phyloP scores from a whole-genome alignment of 1,284 basidiomycete genomes.

The Puccinia sorghi region DNA sequence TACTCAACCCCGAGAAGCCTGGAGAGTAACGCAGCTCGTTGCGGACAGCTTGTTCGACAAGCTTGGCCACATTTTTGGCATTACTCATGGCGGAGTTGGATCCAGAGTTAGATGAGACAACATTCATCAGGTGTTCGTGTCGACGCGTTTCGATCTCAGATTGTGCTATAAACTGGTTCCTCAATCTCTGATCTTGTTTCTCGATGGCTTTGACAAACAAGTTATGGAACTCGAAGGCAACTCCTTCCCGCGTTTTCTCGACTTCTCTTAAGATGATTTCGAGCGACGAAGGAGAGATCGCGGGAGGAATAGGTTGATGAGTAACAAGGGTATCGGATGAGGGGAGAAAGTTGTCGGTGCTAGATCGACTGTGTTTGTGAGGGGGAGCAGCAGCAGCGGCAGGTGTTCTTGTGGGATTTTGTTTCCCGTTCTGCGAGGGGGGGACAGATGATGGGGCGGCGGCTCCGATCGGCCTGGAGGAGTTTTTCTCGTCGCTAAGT shows the following conservation, averaged over 20 bases:
- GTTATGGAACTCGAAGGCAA: not conserved
- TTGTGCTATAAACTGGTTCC: constrained; percentile 1
- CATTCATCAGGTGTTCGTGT: constrained; percentile 6
- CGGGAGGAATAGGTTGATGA: not conserved
- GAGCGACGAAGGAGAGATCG: not conserved
- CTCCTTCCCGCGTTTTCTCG: not conserved
- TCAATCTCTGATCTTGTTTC: constrained; percentile 17
- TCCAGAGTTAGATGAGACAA: not conserved
- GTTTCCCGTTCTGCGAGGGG: not conserved
- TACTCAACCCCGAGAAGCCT: not conserved
- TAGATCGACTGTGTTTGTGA: not conserved
- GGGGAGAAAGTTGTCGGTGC: not conserved
- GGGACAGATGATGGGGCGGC: no score
- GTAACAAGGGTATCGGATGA: not conserved
- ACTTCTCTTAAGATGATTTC: not conserved
- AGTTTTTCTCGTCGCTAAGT: not conserved
- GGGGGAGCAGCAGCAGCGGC: not conserved
- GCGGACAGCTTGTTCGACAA: not conserved
- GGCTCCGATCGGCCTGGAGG: not conserved
- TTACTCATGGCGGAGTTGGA: not conserved
- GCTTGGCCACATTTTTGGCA: not conserved
- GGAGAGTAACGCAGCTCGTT: constrained; percentile 5
- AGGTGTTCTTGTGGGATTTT: not conserved
- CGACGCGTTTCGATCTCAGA: constrained; percentile 16
- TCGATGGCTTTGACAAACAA: not conserved